Evolutionary conservation across 1,284 basidiomycete genomes (phyloP).

Genomic region (Ustilago crameri): DNA sequence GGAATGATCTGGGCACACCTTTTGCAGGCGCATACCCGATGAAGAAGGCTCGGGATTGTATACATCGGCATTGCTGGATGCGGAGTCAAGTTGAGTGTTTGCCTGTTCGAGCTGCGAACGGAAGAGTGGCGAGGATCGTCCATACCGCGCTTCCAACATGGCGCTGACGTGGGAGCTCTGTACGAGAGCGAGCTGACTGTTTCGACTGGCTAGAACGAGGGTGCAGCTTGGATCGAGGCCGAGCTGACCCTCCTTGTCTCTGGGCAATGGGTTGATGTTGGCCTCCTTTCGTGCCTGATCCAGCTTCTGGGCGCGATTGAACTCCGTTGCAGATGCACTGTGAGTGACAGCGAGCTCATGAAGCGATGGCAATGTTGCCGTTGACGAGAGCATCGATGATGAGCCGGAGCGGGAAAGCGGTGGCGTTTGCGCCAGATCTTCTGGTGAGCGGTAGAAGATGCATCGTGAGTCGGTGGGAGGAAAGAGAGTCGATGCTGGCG

Average conservation of each 20-base stretch:
- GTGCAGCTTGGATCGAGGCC: conserved; percentile 53
- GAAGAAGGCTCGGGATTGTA: conserved; percentile 4
- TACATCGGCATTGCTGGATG: neutral
- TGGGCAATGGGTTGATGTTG: conserved; percentile 60
- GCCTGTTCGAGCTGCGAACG: conserved; percentile 20
- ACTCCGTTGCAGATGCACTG: conserved; percentile 34
- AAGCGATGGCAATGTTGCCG: conserved; percentile 33
- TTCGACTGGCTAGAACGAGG: conserved; percentile 61
- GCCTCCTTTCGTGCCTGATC: conserved; percentile 50
- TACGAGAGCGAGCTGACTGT: conserved; percentile 61
- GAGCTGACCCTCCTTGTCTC: conserved; percentile 40
- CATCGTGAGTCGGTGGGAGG: conserved; percentile 62
- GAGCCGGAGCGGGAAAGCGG: conserved; percentile 53
- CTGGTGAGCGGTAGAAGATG: conserved; percentile 64
- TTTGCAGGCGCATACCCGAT: conserved; percentile 24
- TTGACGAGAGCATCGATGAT: conserved; percentile 34
- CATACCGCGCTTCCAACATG: conserved; percentile 62
- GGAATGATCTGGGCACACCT: conserved; percentile 26
- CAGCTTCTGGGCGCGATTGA: conserved; percentile 43
- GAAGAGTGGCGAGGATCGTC: conserved; percentile 56
- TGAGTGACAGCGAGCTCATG: conserved; percentile 47
- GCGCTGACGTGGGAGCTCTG: conserved; percentile 60
- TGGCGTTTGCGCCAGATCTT: conserved; percentile 57
- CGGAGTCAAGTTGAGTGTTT: neutral
- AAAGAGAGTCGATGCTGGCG: conserved; percentile 53